Conservation (phyloP, 306 rosid genomes). For the Vicia sativa region DNA sequence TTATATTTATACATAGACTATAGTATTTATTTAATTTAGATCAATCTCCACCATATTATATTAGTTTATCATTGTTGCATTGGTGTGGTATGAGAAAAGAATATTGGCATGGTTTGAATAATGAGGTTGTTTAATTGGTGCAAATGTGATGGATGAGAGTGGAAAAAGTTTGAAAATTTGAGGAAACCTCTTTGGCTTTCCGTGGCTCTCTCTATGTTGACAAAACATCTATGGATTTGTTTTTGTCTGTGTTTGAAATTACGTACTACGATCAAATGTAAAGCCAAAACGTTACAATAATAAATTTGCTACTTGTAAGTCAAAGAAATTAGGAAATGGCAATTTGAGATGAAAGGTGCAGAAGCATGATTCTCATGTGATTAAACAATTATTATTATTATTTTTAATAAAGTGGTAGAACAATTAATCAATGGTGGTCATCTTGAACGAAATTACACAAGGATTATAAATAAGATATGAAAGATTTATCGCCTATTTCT, state of each 20-base stretch:
- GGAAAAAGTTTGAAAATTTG: slow-evolving; percentile 38
- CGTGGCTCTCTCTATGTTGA: slow-evolving; percentile 18
- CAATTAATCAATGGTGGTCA: too few relatives aligned
- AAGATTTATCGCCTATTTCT: too few relatives aligned
- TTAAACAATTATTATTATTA: neutral
- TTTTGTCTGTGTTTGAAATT: neutral
- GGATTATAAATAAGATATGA: too few relatives aligned
- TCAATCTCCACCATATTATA: neutral
- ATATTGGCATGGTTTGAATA: slow-evolving; percentile 34
- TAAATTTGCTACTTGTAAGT: slow-evolving; percentile 5
- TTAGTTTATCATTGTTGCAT: slow-evolving; percentile 15
- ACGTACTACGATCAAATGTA: neutral
- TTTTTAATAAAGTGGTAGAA: too few relatives aligned
- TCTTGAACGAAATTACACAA: too few relatives aligned
- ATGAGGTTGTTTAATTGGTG: slow-evolving; percentile 20
- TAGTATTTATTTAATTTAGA: neutral
- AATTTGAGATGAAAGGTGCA: slow-evolving; percentile 27
- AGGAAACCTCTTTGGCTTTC: slow-evolving; percentile 26
- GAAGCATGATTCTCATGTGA: slow-evolving; percentile 20
- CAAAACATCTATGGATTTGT: neutral
- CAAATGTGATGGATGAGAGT: slow-evolving; percentile 29
- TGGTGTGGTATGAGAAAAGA: slow-evolving; percentile 35
- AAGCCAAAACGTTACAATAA: neutral
- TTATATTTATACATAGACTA: neutral
- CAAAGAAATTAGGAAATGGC: slow-evolving; percentile 23